Evolutionary conservation across 805 yeast species (phyloP).

Genomic region (Kodamaea restingae): DNA sequence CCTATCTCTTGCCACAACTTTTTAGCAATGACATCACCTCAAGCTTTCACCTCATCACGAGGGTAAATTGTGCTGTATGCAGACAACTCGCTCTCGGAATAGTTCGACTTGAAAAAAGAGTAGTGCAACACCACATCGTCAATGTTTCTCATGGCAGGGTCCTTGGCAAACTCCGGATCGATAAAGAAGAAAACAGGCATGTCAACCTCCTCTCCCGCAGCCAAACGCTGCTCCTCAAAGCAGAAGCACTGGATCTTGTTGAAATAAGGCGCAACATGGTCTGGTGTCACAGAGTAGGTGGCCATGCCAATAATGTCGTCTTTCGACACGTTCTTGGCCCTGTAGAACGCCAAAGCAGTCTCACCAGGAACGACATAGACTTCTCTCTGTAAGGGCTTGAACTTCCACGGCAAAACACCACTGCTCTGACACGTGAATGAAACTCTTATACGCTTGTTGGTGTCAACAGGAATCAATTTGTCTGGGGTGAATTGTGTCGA

Average conservation of each 20-base stretch:
- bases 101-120: constrained; percentile 75
- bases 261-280: constrained; percentile 93
- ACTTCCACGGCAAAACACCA: constrained; percentile 88
- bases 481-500: constrained; percentile 75
- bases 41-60: background rate
- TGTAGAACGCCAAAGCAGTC: constrained; percentile 93
- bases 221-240: constrained; percentile 90
- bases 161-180: constrained; percentile 92
- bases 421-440: constrained; percentile 91
- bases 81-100: constrained; percentile 39
- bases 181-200: constrained; percentile 98
- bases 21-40: no score
- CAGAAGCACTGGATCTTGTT: constrained; percentile 98
- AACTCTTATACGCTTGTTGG: constrained; percentile 75
- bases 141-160: constrained; percentile 86
- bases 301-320: constrained; percentile 98
- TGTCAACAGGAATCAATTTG: constrained; percentile 81
- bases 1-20: no score
- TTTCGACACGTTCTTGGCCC: constrained; percentile 79
- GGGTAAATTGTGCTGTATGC: background rate
- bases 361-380: constrained; percentile 94
- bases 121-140: constrained; percentile 89
- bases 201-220: constrained; percentile 96
- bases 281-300: constrained; percentile 94
- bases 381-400: constrained; percentile 90